These are phyloP conservation scores for Cyberlindnera japonica DNA, from an alignment of 805 yeast species.

Conservation along the genomic window DNA sequence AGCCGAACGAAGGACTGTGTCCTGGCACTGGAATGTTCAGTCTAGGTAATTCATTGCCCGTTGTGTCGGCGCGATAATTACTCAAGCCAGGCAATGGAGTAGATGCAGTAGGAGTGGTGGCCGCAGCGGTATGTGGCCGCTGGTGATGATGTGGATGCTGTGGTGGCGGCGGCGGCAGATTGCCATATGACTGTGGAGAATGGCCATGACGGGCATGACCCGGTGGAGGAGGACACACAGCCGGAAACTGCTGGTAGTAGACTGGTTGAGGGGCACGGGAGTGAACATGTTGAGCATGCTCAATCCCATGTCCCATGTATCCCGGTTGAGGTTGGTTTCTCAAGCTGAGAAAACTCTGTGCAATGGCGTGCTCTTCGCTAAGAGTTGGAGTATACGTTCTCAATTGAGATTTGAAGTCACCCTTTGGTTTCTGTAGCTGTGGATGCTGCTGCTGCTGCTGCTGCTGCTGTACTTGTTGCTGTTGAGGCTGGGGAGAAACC, in stretches of 20 bases:
- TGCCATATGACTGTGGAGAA: slow-evolving; percentile 20
- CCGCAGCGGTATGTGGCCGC: slow-evolving; percentile 1
- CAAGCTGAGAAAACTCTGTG: slow-evolving; percentile 25
- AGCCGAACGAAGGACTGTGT: background rate
- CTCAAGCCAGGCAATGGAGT: background rate
- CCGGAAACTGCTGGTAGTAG: slow-evolving; percentile 9
- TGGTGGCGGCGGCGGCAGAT: background rate
- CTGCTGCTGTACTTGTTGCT: background rate
- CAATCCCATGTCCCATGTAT: slow-evolving; percentile 3
- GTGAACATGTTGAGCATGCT: slow-evolving; percentile 13
- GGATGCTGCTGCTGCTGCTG: slow-evolving; percentile 6
- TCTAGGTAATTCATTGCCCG: background rate
- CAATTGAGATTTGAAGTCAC: slow-evolving; percentile 3
- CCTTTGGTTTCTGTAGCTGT: slow-evolving; percentile 13
- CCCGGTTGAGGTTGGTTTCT: slow-evolving; percentile 24
- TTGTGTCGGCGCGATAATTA: background rate
- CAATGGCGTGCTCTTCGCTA: slow-evolving; percentile 27
- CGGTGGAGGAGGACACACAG: slow-evolving; percentile 6
- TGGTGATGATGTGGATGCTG: background rate
- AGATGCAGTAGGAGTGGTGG: background rate
- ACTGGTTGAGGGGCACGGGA: no score
- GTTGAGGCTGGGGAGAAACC: background rate
- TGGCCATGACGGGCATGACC: no score
- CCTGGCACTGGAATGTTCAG: background rate
- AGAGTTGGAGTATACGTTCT: slow-evolving; percentile 11